A percentile compares a stretch with the other conserved stretches of the same genome.
Conservation (phyloP, 73 alveolate genomes). For the Paramecium pentaurelia region DNA sequence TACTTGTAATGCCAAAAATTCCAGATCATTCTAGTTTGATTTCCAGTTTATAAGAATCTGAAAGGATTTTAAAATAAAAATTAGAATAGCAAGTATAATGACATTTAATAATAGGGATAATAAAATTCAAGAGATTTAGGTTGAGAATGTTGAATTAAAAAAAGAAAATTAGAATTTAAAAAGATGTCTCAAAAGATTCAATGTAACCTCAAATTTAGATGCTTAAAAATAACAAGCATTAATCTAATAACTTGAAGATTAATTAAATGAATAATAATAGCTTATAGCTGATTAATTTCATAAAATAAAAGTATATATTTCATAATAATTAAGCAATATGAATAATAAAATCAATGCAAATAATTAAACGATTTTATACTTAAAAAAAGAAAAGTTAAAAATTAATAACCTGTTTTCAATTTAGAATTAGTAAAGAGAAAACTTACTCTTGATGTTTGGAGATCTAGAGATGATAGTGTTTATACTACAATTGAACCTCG, state of each 20-base stretch:
- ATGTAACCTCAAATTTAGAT: neutral
- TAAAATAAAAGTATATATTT: neutral
- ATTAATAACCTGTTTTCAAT: neutral
- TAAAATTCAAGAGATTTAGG: neutral
- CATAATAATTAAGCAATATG: neutral
- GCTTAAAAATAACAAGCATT: neutral
- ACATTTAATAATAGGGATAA: neutral
- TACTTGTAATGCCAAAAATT: neutral
- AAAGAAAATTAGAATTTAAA: neutral
- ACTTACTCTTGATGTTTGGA: neutral
- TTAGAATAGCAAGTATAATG: neutral
- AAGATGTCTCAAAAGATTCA: neutral
- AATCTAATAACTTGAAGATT: neutral
- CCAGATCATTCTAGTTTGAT: neutral
- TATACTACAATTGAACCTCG: neutral
- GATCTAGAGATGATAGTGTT: neutral
- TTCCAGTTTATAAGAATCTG: neutral
- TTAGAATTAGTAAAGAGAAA: neutral
- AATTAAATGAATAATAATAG: neutral
- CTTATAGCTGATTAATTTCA: neutral
- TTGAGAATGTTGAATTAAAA: neutral
- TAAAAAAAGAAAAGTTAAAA: neutral
- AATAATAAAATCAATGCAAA: neutral
- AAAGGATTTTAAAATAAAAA: neutral
- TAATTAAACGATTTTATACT: neutral